Conservation (phyloP, 2,329 filamentous ascomycete species). For the Lachnellula occidentalis region DNA sequence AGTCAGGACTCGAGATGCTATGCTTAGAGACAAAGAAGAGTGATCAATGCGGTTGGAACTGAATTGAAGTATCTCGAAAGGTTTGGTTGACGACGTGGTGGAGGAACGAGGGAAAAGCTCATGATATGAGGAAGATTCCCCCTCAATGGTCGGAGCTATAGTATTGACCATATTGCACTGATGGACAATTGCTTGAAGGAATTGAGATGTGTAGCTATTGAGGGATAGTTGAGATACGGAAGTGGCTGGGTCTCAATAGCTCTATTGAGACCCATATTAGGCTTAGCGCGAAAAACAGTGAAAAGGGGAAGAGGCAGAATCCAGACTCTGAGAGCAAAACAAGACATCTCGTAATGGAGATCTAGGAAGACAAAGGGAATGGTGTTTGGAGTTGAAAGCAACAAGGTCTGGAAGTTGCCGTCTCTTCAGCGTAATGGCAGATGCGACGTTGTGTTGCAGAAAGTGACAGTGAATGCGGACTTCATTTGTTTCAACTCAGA, state of each 20-base stretch:
- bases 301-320: background rate
- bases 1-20: background rate
- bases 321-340: background rate
- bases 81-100: background rate
- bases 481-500: no score
- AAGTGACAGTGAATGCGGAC: no score
- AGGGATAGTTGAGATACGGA: background rate
- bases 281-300: background rate
- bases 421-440: no score
- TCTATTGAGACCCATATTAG: conserved; percentile 10
- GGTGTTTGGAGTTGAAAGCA: background rate
- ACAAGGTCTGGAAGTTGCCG: no score
- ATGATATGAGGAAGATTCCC: background rate
- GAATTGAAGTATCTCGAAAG: background rate
- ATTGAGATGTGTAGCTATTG: background rate
- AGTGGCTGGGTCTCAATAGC: conserved; percentile 7
- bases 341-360: background rate
- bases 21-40: conserved; percentile 4
- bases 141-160: background rate
- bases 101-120: background rate
- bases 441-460: no score
- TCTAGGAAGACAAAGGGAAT: background rate
- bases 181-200: background rate
- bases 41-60: background rate
- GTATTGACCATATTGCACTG: conserved; percentile 3